phyloP scores from a whole-genome alignment of 768 basidiomycete genomes.

The Peribolospora kevripleyi region DNA sequence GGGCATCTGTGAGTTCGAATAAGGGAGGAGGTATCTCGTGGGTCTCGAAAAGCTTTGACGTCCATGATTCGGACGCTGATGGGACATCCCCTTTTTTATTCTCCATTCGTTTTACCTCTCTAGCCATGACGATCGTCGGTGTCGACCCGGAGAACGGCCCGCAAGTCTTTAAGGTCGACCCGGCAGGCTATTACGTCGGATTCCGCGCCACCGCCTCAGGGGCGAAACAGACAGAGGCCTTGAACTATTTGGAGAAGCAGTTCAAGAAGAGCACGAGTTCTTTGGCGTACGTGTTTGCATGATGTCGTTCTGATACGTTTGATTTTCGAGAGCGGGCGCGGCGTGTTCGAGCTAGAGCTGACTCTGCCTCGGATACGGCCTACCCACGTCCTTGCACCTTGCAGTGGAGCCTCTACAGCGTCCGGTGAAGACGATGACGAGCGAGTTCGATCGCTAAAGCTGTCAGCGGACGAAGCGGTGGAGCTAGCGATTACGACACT shows the following conservation, averaged over 20 bases:
- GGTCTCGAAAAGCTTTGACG: neutral
- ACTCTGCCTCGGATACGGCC: neutral
- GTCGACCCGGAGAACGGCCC: slow-evolving; percentile 73
- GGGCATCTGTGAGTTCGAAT: slow-evolving; percentile 49
- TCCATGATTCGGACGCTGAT: neutral
- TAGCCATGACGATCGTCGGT: slow-evolving; percentile 84
- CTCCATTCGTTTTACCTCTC: neutral
- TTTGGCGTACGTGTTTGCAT: neutral
- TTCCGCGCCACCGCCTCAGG: slow-evolving; percentile 94
- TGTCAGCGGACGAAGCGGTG: neutral
- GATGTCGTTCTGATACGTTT: neutral
- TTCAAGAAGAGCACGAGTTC: slow-evolving; percentile 73
- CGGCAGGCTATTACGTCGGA: slow-evolving; percentile 93
- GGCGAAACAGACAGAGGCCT: slow-evolving; percentile 92
- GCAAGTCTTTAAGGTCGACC: slow-evolving; percentile 95
- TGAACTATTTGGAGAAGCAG: slow-evolving; percentile 95
- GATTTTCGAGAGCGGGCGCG: too few species aligned
- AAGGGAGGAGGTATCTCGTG: neutral
- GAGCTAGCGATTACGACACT: slow-evolving; percentile 11
- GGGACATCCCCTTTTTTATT: neutral
- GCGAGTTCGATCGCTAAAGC: too few species aligned
- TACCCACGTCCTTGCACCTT: too few species aligned
- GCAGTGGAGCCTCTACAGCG: too few species aligned
- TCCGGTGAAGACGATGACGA: too few species aligned
- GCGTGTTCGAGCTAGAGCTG: too few species aligned